Conservation (phyloP, 345 rosid species). For the Streptanthus diversifolius region DNA sequence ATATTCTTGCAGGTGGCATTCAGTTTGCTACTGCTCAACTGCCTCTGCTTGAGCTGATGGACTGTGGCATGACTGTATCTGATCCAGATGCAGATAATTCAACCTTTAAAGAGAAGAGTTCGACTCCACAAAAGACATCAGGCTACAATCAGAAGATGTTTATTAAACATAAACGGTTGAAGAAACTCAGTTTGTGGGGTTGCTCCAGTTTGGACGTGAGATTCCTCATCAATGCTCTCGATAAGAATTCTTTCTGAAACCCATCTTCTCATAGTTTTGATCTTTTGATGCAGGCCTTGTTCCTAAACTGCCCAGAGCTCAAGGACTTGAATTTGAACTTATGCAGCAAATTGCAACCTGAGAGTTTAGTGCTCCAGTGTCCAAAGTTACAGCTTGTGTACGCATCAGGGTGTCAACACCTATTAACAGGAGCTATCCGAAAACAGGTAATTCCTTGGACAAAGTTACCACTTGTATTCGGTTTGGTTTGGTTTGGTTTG, state of each 20-base stretch:
- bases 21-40: constrained; percentile 96
- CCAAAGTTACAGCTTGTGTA: constrained; percentile 73
- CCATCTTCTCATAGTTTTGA: constrained; percentile 29
- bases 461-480: neutral
- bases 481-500: too few relatives aligned
- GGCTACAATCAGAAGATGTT: constrained; percentile 79
- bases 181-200: constrained; percentile 96
- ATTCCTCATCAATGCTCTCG: neutral
- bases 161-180: constrained; percentile 71
- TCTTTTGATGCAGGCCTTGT: constrained; percentile 69
- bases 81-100: constrained; percentile 50
- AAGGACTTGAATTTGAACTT: constrained; percentile 76
- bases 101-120: constrained; percentile 37
- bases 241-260: neutral
- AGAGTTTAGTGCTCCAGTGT: constrained; percentile 84
- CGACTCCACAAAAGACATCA: constrained; percentile 43
- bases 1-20: constrained; percentile 69
- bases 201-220: constrained; percentile 96
- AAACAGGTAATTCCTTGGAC: constrained; percentile 58
- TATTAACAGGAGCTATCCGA: constrained; percentile 54
- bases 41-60: constrained; percentile 95
- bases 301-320: constrained; percentile 84
- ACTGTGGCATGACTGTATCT: constrained; percentile 92
- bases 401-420: constrained; percentile 72
- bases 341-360: constrained; percentile 69